Evolutionary conservation across 768 basidiomycete species (phyloP), one percentile per base, ranked within the genome.

Genomic region (Suillus fuscotomentosus): DNA sequence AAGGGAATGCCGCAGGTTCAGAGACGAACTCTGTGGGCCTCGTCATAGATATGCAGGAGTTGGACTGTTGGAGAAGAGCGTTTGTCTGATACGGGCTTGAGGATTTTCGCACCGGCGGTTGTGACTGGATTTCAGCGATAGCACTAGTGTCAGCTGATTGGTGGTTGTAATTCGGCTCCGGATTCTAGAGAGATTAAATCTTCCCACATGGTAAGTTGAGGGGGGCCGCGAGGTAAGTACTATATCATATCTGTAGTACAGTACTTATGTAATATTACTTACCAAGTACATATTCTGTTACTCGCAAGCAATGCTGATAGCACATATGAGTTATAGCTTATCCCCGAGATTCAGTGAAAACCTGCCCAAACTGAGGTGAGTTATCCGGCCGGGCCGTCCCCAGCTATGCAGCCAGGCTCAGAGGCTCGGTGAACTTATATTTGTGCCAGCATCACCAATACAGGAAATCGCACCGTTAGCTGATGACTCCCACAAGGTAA

Each of bases 11-110:
- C 38, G 70, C 65, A 27, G 61, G 42, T 51, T 64, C 61, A 54
- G 63, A 65, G 17, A 38, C 24, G 50, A 57, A 24, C 47, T 73
- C 66, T 61, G 59, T 34, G 50, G 69, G 67, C 74, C 74, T 75
- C 62, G 60, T 53, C 51, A 31, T 5, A 69, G 43, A 50, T 31
- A 56, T 39, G 36, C 20, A 47, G 47, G 36, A 54, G 54, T 55
- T 24, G 43, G 36, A 38, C 36, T 38, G 0, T 38, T 38, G 10
- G 39, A 53, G 17, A 38, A 27, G 69, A 68, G 65, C 53, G 64
- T 42, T 54, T 63, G 51, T 54, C 36, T 54, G 31, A 54, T n/a
- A 54, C 39, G 11, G 47, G 47, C 64, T 65, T 68, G 71, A 65
- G 71, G 66, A 65, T 63, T 70, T 68, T 54, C 53, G 20, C 53